Base-by-base conservation (phyloP, 2,329 filamentous ascomycete species). In the Penicillium sp. region DNA sequence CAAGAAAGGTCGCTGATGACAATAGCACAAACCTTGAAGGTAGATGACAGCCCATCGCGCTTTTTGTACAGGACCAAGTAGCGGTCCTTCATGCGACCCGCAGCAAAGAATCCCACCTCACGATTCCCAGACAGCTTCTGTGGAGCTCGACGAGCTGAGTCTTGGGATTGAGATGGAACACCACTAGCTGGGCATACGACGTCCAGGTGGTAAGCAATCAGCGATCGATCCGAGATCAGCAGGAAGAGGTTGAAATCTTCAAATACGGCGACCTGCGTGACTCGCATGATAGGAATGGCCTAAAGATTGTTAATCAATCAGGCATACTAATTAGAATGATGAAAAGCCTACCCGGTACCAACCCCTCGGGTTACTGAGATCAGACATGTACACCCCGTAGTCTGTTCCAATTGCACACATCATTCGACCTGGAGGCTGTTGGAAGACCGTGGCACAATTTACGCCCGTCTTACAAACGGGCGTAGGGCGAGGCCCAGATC, bases 51-150 rank as follows among this genome's bases (percentile, higher is more conserved):
- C 18, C 85, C 85, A 63, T 97, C 93, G 47, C 88, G 87, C 63
- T 94, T 94, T 71, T 97, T 97, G 77, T 97, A 98, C 65, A 98
- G 91, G 18, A 98, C 82, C 6, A 98, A 74, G 51, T 86, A 90
- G 6, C 93, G 81, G 46, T 98, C 93, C 73, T 98, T 98, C 90
- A 98, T 96, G 44, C 86, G 82, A 7, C 91, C 93, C 1, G 89
- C 93, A 11, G 89, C 87, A 64, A 98, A 98, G 74, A 97, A 98
- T 10, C 90, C 87, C 14, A 98, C 90, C 60, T 98, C 93, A 61
- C 93, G 87, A 50, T 84, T 86, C 18, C 84, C 83, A 2, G 83
- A 86, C 21, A 98, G 77, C 56, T 91, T 88, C 62, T 97, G 91
- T 0, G 93, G 93, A n/a, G 93, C 88, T 48, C 86, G 81, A 17